These are phyloP conservation scores for Zizania latifolia DNA, from an alignment of 176 grass and related monocot genomes.

Conservation along the genomic window DNA sequence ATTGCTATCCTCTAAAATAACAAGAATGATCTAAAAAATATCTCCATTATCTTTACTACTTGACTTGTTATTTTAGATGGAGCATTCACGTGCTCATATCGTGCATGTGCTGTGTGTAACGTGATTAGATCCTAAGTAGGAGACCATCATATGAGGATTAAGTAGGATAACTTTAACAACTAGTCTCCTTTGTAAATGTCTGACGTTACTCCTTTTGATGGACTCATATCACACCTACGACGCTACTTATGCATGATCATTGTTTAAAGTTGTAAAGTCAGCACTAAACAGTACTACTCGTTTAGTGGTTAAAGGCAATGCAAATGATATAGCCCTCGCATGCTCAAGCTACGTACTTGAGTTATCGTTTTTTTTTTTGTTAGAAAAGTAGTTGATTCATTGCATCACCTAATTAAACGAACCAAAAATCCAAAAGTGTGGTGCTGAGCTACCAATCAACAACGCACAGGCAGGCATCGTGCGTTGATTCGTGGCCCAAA, in stretches of 20 bases:
- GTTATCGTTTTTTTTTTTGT: background rate
- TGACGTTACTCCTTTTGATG: constrained; percentile 20
- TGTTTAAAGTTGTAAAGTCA: constrained; percentile 8
- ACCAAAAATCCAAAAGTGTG: background rate
- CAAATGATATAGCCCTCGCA: background rate
- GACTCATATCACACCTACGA: background rate
- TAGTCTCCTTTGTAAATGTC: background rate
- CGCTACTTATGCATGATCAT: background rate
- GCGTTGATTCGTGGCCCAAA: background rate
- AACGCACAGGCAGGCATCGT: background rate
- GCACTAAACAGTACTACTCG: background rate
- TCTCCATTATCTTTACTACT: no score
- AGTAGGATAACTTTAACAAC: constrained; percentile 8
- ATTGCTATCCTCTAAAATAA: no score
- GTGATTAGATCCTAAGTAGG: constrained; percentile 11
- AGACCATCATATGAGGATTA: constrained; percentile 23
- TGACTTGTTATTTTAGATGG: no score
- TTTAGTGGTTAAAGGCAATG: background rate
- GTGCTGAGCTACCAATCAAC: constrained; percentile 7
- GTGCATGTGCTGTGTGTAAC: no score
- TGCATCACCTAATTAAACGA: background rate
- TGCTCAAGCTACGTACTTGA: background rate
- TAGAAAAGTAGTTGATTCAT: background rate
- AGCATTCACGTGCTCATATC: no score
- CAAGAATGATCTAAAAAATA: no score